These are phyloP conservation scores for Epichloe gansuensis DNA, from an alignment of 2,329 filamentous ascomycete species.

Conservation along the genomic window DNA sequence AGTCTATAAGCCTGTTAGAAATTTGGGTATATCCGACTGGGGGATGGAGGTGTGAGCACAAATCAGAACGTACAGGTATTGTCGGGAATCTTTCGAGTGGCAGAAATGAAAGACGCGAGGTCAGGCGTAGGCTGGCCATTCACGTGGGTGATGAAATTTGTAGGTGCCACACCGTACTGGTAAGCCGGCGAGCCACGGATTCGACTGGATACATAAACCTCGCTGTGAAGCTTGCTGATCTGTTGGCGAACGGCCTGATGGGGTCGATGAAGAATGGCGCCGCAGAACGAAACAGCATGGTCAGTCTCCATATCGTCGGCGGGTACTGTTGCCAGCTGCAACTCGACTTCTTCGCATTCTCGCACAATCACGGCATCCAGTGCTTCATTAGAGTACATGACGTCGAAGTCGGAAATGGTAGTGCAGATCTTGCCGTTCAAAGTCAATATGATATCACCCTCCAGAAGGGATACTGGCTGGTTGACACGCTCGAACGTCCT, in stretches of 20 bases:
- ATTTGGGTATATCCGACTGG: background rate
- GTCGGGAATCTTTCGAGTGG: conserved; percentile 79
- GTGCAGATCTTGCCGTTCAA: conserved; percentile 90
- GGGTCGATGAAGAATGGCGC: conserved; percentile 81
- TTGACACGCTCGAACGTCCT: conserved; percentile 53
- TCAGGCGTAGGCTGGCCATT: conserved; percentile 80
- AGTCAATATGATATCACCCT: conserved; percentile 86
- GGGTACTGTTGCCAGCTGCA: conserved; percentile 73
- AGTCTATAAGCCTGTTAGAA: conserved; percentile 45
- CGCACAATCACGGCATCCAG: conserved; percentile 81
- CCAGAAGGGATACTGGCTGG: conserved; percentile 50
- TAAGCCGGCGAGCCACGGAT: conserved; percentile 74
- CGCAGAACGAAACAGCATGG: conserved; percentile 86
- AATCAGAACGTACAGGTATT: conserved; percentile 61
- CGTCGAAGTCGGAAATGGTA: conserved; percentile 79
- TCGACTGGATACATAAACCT: conserved; percentile 88
- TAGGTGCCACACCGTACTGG: conserved; percentile 85
- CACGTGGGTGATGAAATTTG: conserved; percentile 94
- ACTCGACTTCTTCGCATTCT: conserved; percentile 63
- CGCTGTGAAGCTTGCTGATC: conserved; percentile 90
- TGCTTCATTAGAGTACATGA: conserved; percentile 84
- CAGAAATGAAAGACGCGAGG: conserved; percentile 65
- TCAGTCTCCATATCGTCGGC: conserved; percentile 89
- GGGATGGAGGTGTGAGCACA: background rate
- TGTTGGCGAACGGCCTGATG: conserved; percentile 96